Conservation (phyloP, 345 rosid genomes). For the Theobroma cacao region DNA sequence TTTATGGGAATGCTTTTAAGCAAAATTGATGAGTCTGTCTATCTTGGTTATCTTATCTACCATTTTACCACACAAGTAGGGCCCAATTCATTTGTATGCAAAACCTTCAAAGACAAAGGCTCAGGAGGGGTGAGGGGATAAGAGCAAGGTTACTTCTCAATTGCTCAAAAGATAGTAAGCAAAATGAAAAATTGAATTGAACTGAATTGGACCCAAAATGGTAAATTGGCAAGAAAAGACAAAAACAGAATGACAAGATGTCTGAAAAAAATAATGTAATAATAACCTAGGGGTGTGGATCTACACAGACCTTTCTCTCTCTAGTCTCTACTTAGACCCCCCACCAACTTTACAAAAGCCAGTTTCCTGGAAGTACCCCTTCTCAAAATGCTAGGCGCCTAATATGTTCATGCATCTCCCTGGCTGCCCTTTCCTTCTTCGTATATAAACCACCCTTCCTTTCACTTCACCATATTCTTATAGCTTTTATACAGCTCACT, state of each 20-base stretch:
- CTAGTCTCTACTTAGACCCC: constrained; percentile 4
- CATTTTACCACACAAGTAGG: no score
- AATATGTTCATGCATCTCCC: constrained; percentile 31
- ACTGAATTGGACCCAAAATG: constrained; percentile 17
- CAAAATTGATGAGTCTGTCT: no score
- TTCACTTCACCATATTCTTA: neutral
- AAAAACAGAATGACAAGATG: constrained; percentile 15
- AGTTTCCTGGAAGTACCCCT: constrained; percentile 47
- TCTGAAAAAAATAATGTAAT: neutral
- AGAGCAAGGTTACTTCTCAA: neutral
- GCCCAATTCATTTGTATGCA: no score
- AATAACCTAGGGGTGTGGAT: constrained; percentile 3
- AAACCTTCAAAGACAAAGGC: no score
- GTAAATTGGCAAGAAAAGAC: constrained; percentile 26
- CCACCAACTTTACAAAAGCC: constrained; percentile 50
- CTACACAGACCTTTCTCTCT: neutral
- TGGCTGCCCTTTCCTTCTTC: neutral
- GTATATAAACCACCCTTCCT: constrained; percentile 7
- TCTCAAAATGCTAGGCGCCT: constrained; percentile 15
- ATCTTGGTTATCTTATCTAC: no score
- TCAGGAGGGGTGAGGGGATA: neutral
- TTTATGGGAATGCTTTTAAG: no score
- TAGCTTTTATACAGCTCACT: neutral
- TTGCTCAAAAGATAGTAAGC: neutral
- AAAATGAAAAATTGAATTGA: neutral